Evolutionary conservation across 163 green algal species (phyloP).

Genomic region (Scenedesmus sp.): DNA sequence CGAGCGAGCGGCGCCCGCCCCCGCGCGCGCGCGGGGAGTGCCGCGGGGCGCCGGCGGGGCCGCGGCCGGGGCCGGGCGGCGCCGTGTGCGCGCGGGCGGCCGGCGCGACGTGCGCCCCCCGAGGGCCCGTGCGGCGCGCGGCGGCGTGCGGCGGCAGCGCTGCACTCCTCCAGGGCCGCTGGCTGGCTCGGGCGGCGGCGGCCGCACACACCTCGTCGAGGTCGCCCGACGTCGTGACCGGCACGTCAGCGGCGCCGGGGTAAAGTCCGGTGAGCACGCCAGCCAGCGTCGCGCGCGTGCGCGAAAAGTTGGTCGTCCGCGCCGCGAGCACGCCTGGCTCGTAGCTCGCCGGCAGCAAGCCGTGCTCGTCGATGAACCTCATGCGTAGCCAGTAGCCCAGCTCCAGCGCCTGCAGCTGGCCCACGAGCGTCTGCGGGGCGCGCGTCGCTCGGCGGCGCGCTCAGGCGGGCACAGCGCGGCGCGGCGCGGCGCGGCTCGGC

Average conservation of each 20-base stretch:
- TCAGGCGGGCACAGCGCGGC: background rate
- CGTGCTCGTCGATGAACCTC: conserved; percentile 61
- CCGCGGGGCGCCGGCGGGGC: too few species aligned
- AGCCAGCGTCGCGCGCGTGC: conserved; percentile 75
- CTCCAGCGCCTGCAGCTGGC: conserved; percentile 69
- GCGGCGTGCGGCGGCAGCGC: too few species aligned
- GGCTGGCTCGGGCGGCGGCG: too few species aligned
- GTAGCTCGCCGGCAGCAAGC: conserved; percentile 57
- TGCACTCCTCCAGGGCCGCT: too few species aligned
- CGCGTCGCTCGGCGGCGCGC: background rate
- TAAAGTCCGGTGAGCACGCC: conserved; percentile 82
- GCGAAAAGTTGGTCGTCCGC: conserved; percentile 75
- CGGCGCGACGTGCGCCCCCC: too few species aligned
- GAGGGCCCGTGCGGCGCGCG: too few species aligned
- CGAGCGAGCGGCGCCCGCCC: too few species aligned
- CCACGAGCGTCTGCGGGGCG: conserved; percentile 54
- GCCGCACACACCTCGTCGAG: conserved; percentile 60
- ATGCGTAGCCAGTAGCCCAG: conserved; percentile 68
- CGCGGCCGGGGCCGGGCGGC: too few species aligned
- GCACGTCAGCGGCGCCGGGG: conserved; percentile 35
- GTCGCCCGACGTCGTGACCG: conserved; percentile 55
- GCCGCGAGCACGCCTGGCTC: conserved; percentile 49
- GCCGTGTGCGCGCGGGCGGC: too few species aligned
- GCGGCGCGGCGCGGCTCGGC: too few species aligned
- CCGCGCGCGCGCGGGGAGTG: too few species aligned